Base-by-base conservation (phyloP, 2,329 filamentous ascomycete species). In the Trichoderma koningiopsis region DNA sequence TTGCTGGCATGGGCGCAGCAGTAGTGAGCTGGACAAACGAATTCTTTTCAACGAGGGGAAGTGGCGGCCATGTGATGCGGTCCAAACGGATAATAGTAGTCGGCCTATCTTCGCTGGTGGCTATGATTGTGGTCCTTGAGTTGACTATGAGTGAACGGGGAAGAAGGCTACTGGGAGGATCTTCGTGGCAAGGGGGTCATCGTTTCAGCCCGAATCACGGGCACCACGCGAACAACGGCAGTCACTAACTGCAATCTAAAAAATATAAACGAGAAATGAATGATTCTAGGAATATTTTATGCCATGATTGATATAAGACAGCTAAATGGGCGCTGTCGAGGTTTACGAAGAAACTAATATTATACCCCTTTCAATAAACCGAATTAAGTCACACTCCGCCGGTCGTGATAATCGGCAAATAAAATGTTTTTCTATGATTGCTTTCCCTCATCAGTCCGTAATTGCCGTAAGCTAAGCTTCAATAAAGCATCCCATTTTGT, bases 71-170 rank as follows among this genome's bases (percentile, higher is more conserved):
- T 6, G 33, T 19, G 4, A 55, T 56, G 49, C 29, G 59, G 22
- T 49, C 66, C 2, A 70, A 71, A 52, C 55, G 70, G 55, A 43
- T 67, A 13, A n/a, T 74, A 19, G 35, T 72, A 10, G 35, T 62
- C 43, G 57, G 56, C 11, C 7, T 72, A 4, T 37, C 76, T n/a
- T 72, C 74, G 35, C 73, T 77, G 52, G 66, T 76, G 49, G 76
- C 72, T 14, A 63, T 78, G 13, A 69, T 77, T 16, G 70, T 78
- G 22, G 72, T 75, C 1, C 72, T 75, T 19, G 67, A 64, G 67
- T 43, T 69, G 52, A 64, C 60, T 47, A 52, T 61, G 67, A 62
- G 59, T 27, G 67, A 69, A 29, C 29, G 27, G 27, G 33, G 47
- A 29, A 31, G 33, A n/a, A 58, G 53, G 33, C 29, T 64, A 19